Base-by-base conservation (phyloP, 805 yeast species). In the Suhomyces canberraensis region DNA sequence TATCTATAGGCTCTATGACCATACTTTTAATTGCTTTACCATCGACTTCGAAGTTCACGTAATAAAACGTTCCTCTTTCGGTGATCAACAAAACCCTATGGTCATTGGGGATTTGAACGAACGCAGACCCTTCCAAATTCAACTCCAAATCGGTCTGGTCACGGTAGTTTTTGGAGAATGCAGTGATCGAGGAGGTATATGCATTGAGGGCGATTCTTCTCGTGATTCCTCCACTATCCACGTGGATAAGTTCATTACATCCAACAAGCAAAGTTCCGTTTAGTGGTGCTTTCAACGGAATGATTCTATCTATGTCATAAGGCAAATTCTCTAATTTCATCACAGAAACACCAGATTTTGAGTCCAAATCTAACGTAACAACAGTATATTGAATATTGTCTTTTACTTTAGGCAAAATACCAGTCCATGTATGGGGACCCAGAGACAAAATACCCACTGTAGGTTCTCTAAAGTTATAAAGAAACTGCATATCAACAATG, bases 391-490 rank as follows among this genome's bases (percentile, higher is more conserved):
- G 68, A 20, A 78, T 66, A 13, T 78, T 82, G 50, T 87, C 95
- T 50, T 78, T 81, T 4, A 61, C 65, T 33, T 71, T 61, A 2
- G 81, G 71, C 22, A 83, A 60, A 36, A 76, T 71, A 0, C 96
- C 96, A 0, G 95, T 80, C 95, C 96, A 87, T 0, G 89, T 78
- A 14, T 74, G 68, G 13, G 61, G 46, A 31, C 52, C 64, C 21
- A 78, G 76, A 36, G 79, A 74, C 18, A 88, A 54, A 4, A 88
- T 69, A 0, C 84, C 91, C 15, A 88, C 47, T 0, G 97, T 90
- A 0, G 97, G 95, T 40, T 83, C 93, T 45, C 83, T 66, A 52
- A 87, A 91, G 38, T 81, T 81, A 51, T 79, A 60, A 26, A 91
- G 58, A 54, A 85, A 90, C 33, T 77, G 78, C 47, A 82, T 70